phyloP scores from a whole-genome alignment of 352 stramenopile species.

The Detonula confervacea region DNA sequence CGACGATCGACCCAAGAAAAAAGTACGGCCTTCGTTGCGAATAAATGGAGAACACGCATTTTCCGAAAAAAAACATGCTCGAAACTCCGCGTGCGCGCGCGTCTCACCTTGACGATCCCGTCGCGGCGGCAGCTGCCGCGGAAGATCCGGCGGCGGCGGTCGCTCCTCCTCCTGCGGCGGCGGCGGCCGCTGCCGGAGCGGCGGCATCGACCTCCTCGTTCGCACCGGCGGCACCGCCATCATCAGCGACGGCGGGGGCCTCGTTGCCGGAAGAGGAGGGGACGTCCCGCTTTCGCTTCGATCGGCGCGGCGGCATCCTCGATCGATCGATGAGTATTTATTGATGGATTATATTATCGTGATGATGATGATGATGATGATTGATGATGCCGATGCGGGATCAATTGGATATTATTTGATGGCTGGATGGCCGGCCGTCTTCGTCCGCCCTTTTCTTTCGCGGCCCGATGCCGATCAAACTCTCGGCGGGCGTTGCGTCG shows the following conservation, averaged over 20 bases:
- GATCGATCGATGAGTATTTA: neutral
- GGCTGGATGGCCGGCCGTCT: too few species aligned
- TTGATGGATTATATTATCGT: neutral
- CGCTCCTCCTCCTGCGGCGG: neutral
- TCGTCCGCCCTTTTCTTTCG: too few species aligned
- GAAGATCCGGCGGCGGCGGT: neutral
- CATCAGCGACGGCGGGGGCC: neutral
- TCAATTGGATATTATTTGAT: too few species aligned
- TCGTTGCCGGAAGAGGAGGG: neutral
- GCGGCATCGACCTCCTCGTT: neutral
- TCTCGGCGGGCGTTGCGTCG: too few species aligned
- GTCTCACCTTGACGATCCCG: neutral
- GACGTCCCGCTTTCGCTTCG: constrained; percentile 15
- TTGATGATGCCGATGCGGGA: too few species aligned
- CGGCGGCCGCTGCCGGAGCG: neutral
- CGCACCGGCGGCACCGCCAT: neutral
- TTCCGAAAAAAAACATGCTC: too few species aligned
- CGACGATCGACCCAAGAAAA: too few species aligned
- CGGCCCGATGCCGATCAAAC: too few species aligned
- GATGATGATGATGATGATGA: too few species aligned
- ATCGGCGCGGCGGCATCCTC: constrained; percentile 28
- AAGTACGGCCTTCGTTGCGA: too few species aligned
- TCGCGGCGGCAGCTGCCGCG: neutral
- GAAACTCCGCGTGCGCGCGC: too few species aligned
- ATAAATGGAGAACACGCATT: too few species aligned